Percentiles rank a stretch among this genome's conserved stretches.
These are phyloP conservation scores for Nematocida homosporus DNA, from an alignment of 371 early-diverging fungal species.

Conservation along the genomic window DNA sequence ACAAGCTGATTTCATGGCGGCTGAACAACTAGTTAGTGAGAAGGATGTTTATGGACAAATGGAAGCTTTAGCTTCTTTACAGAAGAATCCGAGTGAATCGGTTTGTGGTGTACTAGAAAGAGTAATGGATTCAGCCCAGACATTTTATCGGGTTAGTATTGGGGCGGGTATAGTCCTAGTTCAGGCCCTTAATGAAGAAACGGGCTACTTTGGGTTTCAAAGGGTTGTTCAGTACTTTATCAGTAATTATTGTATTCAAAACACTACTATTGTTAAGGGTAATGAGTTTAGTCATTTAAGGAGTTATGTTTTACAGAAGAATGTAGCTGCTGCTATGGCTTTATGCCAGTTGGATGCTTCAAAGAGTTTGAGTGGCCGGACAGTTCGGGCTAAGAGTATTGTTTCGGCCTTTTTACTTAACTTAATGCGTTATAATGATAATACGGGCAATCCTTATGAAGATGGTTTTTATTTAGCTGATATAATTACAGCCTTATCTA, in stretches of 20 bases:
- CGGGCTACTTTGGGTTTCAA: slow-evolving; percentile 68
- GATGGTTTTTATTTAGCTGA: slow-evolving; percentile 66
- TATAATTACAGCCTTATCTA: slow-evolving; percentile 58
- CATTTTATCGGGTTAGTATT: slow-evolving; percentile 83
- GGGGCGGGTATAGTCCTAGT: slow-evolving; percentile 81
- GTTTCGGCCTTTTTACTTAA: slow-evolving; percentile 67
- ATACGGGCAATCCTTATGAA: slow-evolving; percentile 60
- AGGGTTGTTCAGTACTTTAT: slow-evolving; percentile 68
- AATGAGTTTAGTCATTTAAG: slow-evolving; percentile 65
- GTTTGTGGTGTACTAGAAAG: slow-evolving; percentile 58
- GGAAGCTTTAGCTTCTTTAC: slow-evolving; percentile 69
- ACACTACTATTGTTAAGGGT: slow-evolving; percentile 65
- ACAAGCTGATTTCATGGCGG: slow-evolving; percentile 91
- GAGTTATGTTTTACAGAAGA: slow-evolving; percentile 66
- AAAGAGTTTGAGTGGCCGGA: slow-evolving; percentile 39
- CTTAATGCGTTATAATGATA: slow-evolving; percentile 68
- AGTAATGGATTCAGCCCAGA: slow-evolving; percentile 74
- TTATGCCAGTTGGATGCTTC: slow-evolving; percentile 47
- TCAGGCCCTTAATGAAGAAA: slow-evolving; percentile 64
- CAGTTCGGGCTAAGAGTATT: slow-evolving; percentile 51
- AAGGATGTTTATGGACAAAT: slow-evolving; percentile 87
- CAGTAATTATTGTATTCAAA: slow-evolving; percentile 65
- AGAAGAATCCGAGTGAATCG: slow-evolving; percentile 52
- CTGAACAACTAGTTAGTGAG: slow-evolving; percentile 81
- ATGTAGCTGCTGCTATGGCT: slow-evolving; percentile 60